phyloP scores from a whole-genome alignment of 169 alveolate species.

The Cyclospora cayetanensis region DNA sequence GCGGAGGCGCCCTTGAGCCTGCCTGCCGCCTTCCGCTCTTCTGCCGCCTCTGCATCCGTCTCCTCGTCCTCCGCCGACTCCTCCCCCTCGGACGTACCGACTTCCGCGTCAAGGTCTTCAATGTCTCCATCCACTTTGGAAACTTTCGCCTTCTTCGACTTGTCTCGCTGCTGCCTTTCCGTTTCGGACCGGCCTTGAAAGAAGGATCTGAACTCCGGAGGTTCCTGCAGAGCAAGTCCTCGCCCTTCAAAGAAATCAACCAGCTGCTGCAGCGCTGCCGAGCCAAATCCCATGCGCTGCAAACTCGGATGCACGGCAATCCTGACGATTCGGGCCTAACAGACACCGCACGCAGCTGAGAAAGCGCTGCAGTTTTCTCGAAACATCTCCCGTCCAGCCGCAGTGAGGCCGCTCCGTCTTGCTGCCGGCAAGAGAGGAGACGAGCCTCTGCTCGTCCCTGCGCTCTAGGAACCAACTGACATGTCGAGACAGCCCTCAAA shows the following conservation, averaged over 20 bases:
- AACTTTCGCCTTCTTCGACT: not conserved
- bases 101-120: conserved; percentile 11
- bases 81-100: not conserved
- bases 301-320: conserved; percentile 99
- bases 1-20: not conserved
- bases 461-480: too few relatives aligned
- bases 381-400: too few relatives aligned
- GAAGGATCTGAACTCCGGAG: conserved; percentile 9
- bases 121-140: not conserved
- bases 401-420: too few relatives aligned
- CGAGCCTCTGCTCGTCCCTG: too few relatives aligned
- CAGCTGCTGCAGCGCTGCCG: conserved; percentile 92
- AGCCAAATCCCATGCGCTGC: conserved; percentile 98
- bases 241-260: conserved; percentile 60
- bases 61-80: conserved; percentile 3
- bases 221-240: conserved; percentile 42
- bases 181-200: not conserved
- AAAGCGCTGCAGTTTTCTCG: too few relatives aligned
- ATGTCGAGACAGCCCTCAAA: too few relatives aligned
- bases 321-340: conserved; percentile 95
- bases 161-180: conserved; percentile 35
- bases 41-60: not conserved
- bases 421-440: too few relatives aligned
- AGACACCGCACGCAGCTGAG: conserved; percentile 43
- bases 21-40: not conserved